Base-by-base conservation (phyloP, 805 yeast species). In the Cyberlindnera bimundalis region DNA sequence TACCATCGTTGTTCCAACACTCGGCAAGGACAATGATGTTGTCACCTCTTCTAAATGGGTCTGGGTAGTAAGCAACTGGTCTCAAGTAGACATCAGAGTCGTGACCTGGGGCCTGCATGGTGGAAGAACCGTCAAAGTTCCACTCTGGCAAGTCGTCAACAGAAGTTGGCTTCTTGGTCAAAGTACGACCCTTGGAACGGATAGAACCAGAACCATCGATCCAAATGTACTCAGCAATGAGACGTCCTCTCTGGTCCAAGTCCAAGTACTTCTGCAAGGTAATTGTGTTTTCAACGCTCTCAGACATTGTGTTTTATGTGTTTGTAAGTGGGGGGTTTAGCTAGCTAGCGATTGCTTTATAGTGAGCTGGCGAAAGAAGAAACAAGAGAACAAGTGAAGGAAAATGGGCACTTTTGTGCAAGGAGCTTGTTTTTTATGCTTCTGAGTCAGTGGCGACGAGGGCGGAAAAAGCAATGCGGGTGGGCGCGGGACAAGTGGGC, bases 121-220 rank as follows among this genome's bases (percentile, higher is more conserved):
- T 93, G 25, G 98, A 90, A 32, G 98, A 90, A 69, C 99, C 99
- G 67, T 93, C 99, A 60, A 93, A 93, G 77, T 93, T 93, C 99
- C 99, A 93, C 70, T 91, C 96, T 54, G 98, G 97, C 57, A 93
- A 76, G 62, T 93, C 95, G 48, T 84, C 91, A 40, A 88, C 71
- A 27, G 84, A 72, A 33, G 77, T 61, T 40, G 93, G 84, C 60
- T 69, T 74, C 68, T 79, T 78, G 59, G 59, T 60, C 52, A 93
- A 72, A 43, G 99, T 93, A 69, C 82, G 85, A 70, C 96, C 89
- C 74, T 93, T 93, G 47, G 97, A 87, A 73, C 99, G 86, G 58
- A 89, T 66, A 60, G 81, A 78, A 63, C 96, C 96, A 51, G 84
- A 76, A 55, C 96, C 86, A 65, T 93, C 99, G 55, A 93, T 84